These are phyloP conservation scores for Medicago truncatula DNA, from an alignment of 306 rosid species.

Conservation along the genomic window DNA sequence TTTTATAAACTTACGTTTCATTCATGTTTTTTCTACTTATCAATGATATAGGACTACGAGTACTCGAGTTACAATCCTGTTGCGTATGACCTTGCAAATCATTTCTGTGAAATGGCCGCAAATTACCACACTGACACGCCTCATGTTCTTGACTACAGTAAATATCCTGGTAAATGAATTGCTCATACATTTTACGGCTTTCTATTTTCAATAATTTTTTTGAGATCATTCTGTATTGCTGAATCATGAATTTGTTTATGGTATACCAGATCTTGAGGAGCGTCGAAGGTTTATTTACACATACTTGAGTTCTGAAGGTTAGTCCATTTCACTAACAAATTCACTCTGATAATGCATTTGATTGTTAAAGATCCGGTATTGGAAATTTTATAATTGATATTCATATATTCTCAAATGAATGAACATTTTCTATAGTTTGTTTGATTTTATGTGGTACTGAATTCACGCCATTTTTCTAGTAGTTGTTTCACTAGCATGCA, in stretches of 20 bases:
- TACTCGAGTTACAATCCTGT: conserved; percentile 85
- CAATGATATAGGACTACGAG: conserved; percentile 75
- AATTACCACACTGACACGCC: conserved; percentile 87
- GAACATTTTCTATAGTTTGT: not conserved
- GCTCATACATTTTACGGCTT: conserved; percentile 42
- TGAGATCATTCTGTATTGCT: conserved; percentile 20
- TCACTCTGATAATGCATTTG: not conserved
- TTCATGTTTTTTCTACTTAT: not conserved
- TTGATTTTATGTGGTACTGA: too few species aligned
- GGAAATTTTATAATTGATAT: too few species aligned
- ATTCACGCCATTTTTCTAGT: not conserved
- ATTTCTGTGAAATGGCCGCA: conserved; percentile 95
- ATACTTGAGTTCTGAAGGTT: conserved; percentile 78
- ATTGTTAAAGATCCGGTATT: not conserved
- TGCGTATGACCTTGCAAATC: conserved; percentile 89
- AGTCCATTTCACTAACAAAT: conserved; percentile 26
- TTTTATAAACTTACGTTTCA: not conserved
- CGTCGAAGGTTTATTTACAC: conserved; percentile 61
- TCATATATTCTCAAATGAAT: not conserved
- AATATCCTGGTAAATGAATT: conserved; percentile 72
- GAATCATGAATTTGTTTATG: conserved; percentile 34
- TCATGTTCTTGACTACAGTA: conserved; percentile 78
- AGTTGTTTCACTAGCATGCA: too few species aligned
- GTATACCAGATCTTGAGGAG: conserved; percentile 67
- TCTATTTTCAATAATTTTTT: conserved; percentile 30